Evolutionary conservation across 345 rosid genomes (phyloP).

Genomic region (Clarkia xantiana): DNA sequence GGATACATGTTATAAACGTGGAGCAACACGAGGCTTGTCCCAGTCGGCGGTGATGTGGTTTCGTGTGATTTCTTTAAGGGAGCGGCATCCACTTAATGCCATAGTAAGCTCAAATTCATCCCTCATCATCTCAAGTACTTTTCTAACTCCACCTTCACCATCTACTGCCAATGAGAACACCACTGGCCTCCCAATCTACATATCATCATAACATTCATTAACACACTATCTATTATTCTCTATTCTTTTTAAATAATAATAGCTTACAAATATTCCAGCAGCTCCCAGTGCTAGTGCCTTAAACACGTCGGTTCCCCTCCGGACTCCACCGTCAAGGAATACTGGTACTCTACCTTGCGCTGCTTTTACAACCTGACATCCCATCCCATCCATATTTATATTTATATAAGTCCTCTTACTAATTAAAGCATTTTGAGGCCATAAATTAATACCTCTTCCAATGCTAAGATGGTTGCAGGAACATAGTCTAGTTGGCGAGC

Average conservation of each 20-base stretch:
- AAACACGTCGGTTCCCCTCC: conserved; percentile 96
- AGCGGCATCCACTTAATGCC: conserved; percentile 74
- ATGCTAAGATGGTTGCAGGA: conserved; percentile 74
- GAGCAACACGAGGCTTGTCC: conserved; percentile 19
- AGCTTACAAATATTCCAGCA: conserved; percentile 80
- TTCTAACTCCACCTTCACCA: conserved; percentile 55
- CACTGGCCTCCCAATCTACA: conserved; percentile 74
- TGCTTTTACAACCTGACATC: conserved; percentile 69
- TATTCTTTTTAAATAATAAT: not conserved
- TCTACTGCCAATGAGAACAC: conserved; percentile 59
- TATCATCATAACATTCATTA: not conserved
- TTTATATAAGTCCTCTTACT: no score
- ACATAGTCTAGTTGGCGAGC: conserved; percentile 90
- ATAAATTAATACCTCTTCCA: conserved; percentile 98
- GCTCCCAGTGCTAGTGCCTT: conserved; percentile 97
- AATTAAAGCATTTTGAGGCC: no score
- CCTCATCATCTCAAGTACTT: conserved; percentile 57
- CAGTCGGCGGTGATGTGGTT: conserved; percentile 32
- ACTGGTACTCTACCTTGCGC: conserved; percentile 77
- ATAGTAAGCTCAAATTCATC: conserved; percentile 64
- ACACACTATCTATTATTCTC: no score
- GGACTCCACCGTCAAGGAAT: conserved; percentile 88
- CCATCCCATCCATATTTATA: no score
- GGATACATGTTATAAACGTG: no score
- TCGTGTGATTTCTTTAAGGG: conserved; percentile 42